Conservation (phyloP, 257 asterid species). For the Nicotiana noctiflora region DNA sequence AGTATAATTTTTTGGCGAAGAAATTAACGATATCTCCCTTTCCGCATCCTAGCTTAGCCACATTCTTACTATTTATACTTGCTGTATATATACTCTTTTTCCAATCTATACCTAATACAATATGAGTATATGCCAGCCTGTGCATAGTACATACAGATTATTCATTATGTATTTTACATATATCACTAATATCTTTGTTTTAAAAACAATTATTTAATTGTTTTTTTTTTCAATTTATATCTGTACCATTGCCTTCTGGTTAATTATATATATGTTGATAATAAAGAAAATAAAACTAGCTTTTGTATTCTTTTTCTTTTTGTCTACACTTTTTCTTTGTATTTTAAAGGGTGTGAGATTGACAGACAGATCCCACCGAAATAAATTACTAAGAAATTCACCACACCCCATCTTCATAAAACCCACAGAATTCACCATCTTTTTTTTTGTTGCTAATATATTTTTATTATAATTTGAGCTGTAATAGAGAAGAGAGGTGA, state of each 20-base stretch:
- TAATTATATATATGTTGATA: background rate
- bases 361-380: constrained; percentile 98
- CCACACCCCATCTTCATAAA: constrained; percentile 71
- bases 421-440: constrained; percentile 79
- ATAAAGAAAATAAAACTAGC: background rate
- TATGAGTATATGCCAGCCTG: background rate
- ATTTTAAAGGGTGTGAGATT: constrained; percentile 35
- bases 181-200: background rate
- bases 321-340: constrained; percentile 4
- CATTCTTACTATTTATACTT: background rate
- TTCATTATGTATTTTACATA: background rate
- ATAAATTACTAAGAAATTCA: constrained; percentile 69
- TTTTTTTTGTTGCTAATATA: constrained; percentile 30
- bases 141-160: background rate
- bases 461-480: background rate
- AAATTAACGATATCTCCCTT: no score
- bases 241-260: background rate
- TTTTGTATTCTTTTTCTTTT: background rate
- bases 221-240: background rate
- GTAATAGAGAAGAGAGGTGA: background rate
- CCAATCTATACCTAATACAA: background rate
- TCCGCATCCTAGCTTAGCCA: no score
- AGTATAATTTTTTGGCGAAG: no score
- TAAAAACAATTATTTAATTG: background rate
- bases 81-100: background rate